These are phyloP conservation scores for Epichloe bromicola DNA, from an alignment of 2,329 filamentous ascomycete species.

Conservation along the genomic window DNA sequence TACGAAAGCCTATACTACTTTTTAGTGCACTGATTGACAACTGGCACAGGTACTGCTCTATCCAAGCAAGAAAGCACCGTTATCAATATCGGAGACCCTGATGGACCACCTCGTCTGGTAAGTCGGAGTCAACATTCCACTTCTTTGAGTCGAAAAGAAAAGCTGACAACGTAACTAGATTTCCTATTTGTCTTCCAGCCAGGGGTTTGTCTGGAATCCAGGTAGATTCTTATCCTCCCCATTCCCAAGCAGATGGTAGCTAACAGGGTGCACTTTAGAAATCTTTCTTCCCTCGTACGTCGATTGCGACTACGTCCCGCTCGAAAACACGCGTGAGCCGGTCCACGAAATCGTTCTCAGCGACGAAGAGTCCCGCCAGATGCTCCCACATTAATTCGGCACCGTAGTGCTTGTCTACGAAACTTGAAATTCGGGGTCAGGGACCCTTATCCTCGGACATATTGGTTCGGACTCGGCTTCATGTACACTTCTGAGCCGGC, in stretches of 20 bases:
- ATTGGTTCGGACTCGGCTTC: not conserved
- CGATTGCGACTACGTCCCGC: constrained; percentile 59
- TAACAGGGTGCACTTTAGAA: constrained; percentile 32
- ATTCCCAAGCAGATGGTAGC: constrained; percentile 3
- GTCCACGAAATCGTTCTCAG: constrained; percentile 67
- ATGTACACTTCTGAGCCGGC: not conserved
- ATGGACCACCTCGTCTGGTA: constrained; percentile 61
- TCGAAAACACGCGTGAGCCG: constrained; percentile 64
- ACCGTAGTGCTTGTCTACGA: constrained; percentile 3
- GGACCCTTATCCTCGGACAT: constrained; percentile 3
- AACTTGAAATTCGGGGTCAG: not conserved
- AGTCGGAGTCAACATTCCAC: constrained; percentile 15
- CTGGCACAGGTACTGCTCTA: constrained; percentile 50
- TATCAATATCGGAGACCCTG: constrained; percentile 62
- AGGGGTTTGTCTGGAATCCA: constrained; percentile 76
- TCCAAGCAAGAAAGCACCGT: constrained; percentile 67
- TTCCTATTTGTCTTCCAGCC: constrained; percentile 64
- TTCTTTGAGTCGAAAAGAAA: not conserved
- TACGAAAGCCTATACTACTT: not conserved
- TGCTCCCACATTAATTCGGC: constrained; percentile 46
- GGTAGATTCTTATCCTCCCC: constrained; percentile 28
- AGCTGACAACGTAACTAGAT: constrained; percentile 37
- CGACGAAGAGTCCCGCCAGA: constrained; percentile 60
- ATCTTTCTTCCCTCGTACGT: constrained; percentile 72
- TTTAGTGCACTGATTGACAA: constrained; percentile 7